Conservation (phyloP, 768 basidiomycete genomes). For the Naganishia antarctica region DNA sequence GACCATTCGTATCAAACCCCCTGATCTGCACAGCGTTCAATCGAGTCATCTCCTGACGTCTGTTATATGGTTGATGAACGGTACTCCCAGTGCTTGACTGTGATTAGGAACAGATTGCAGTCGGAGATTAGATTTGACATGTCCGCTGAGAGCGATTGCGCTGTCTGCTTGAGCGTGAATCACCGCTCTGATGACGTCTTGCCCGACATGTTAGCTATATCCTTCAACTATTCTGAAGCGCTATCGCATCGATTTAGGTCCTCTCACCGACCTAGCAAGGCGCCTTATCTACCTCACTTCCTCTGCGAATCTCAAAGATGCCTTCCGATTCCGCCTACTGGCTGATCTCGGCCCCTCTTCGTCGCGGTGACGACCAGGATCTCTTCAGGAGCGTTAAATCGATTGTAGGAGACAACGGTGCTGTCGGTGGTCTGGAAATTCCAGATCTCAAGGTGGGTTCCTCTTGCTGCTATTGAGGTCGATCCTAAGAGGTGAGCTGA, state of each 20-base stretch:
- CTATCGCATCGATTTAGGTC: not conserved
- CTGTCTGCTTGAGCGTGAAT: not conserved
- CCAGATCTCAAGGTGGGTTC: conserved; percentile 80
- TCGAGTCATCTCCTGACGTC: too few species aligned
- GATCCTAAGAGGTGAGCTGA: too few species aligned
- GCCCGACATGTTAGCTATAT: not conserved
- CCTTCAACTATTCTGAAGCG: not conserved
- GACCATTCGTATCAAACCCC: too few species aligned
- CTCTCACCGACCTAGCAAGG: not conserved
- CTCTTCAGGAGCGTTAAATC: conserved; percentile 62
- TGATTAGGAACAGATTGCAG: too few species aligned
- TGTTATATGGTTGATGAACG: too few species aligned
- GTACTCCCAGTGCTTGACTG: too few species aligned
- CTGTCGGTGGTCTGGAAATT: conserved; percentile 64
- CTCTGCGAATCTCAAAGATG: conserved; percentile 54
- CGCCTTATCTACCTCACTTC: not conserved
- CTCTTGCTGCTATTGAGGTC: too few species aligned
- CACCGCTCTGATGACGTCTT: conserved; percentile 1
- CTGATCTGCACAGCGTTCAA: too few species aligned
- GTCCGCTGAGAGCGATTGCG: too few species aligned
- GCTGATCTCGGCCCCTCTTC: conserved; percentile 73
- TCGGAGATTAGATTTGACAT: too few species aligned
- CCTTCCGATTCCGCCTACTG: conserved; percentile 95
- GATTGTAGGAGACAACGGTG: conserved; percentile 54
- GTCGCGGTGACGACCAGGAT: conserved; percentile 77